Conservation (phyloP, 345 rosid genomes). For the Mercurialis annua region DNA sequence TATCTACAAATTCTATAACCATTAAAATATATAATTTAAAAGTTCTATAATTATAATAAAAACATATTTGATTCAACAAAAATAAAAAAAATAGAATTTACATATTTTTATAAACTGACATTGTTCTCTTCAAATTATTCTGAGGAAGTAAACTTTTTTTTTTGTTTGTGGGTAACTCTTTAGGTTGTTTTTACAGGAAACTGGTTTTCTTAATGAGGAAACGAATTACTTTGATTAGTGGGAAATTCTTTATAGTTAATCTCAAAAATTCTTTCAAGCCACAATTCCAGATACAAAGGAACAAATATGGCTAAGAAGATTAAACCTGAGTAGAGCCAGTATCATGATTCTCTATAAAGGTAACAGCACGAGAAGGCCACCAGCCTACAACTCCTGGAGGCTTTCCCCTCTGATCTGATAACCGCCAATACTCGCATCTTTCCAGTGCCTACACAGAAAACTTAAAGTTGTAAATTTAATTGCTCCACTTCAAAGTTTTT, state of each 20-base stretch:
- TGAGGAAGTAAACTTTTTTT: too few relatives aligned
- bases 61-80: too few relatives aligned
- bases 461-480: not conserved
- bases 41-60: too few relatives aligned
- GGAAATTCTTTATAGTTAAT: not conserved
- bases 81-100: too few relatives aligned
- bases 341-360: slow-evolving; percentile 94
- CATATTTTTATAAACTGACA: too few relatives aligned
- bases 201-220: too few relatives aligned
- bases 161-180: too few relatives aligned
- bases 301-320: slow-evolving; percentile 7
- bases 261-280: not conserved
- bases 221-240: not conserved
- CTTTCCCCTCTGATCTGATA: slow-evolving; percentile 81
- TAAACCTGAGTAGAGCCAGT: slow-evolving; percentile 97
- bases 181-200: too few relatives aligned
- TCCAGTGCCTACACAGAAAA: slow-evolving; percentile 54
- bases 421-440: slow-evolving; percentile 90
- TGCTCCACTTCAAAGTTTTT: not conserved
- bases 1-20: too few relatives aligned
- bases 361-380: slow-evolving; percentile 99
- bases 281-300: not conserved
- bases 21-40: too few relatives aligned
- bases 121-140: too few relatives aligned
- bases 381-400: slow-evolving; percentile 98